phyloP scores from a whole-genome alignment of 257 asterid genomes.

The Thymus mandschuricus region DNA sequence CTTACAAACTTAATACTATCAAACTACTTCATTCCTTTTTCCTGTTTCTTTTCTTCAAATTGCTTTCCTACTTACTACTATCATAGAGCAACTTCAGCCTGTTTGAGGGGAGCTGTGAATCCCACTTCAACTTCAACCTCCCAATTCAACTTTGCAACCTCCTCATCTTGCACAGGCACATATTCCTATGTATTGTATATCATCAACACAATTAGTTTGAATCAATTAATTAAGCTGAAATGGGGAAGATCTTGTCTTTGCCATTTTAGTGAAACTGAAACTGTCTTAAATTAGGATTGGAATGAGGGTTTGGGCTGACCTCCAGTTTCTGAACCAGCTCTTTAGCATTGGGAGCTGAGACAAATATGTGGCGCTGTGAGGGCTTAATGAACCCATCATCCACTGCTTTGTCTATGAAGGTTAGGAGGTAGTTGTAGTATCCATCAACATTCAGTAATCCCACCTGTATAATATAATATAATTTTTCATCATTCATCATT shows the following conservation, averaged over 20 bases:
- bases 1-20: neutral
- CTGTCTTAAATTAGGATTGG: too few relatives aligned
- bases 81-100: slow-evolving; percentile 41
- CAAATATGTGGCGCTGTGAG: slow-evolving; percentile 64
- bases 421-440: slow-evolving; percentile 58
- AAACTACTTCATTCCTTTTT: neutral
- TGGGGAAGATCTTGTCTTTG: slow-evolving; percentile 31
- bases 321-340: slow-evolving; percentile 72
- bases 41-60: neutral
- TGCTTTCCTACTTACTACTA: neutral
- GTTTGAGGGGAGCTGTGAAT: slow-evolving; percentile 38
- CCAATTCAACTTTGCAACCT: slow-evolving; percentile 54
- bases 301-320: slow-evolving; percentile 37
- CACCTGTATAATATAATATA: slow-evolving; percentile 45
- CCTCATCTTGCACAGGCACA: slow-evolving; percentile 56
- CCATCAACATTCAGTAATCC: slow-evolving; percentile 87
- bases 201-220: neutral
- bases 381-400: slow-evolving; percentile 80
- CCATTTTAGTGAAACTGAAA: slow-evolving; percentile 44
- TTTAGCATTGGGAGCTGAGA: slow-evolving; percentile 68
- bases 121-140: slow-evolving; percentile 44
- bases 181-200: slow-evolving; percentile 42
- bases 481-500: neutral
- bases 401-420: slow-evolving; percentile 80
- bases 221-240: slow-evolving; percentile 28